Evolutionary conservation across 2,329 filamentous ascomycete species (phyloP).

Genomic region (Talaromyces albobiverticillius): DNA sequence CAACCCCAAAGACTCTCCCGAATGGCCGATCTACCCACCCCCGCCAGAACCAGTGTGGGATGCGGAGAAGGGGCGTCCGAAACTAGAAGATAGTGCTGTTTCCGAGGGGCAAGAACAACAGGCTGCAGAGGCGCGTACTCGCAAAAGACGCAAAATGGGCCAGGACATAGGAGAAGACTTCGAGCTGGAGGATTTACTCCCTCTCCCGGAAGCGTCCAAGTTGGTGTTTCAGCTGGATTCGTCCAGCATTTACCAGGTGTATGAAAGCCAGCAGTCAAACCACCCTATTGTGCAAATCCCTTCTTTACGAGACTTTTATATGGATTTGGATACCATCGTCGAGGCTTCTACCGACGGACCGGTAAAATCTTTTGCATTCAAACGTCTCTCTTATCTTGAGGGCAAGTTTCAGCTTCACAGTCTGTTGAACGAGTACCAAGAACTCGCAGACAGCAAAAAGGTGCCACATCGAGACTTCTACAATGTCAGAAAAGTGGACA

Average conservation of each 20-base stretch:
- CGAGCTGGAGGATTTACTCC: conserved; percentile 71
- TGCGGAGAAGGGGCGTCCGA: conserved; percentile 37
- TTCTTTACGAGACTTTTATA: conserved; percentile 90
- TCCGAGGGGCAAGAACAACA: conserved; percentile 19
- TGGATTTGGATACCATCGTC: conserved; percentile 84
- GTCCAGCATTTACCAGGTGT: conserved; percentile 89
- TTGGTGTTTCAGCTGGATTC: conserved; percentile 77
- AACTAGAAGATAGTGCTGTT: not conserved
- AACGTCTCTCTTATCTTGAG: conserved; percentile 90
- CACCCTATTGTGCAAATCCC: conserved; percentile 79
- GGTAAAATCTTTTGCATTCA: conserved; percentile 94
- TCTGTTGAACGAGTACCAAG: conserved; percentile 93
- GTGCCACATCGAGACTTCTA: conserved; percentile 98
- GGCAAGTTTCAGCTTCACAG: conserved; percentile 95
- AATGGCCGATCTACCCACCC: conserved; percentile 86
- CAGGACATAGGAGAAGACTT: conserved; percentile 93
- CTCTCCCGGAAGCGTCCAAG: conserved; percentile 67
- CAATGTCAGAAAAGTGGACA: conserved; percentile 97
- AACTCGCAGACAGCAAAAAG: conserved; percentile 95
- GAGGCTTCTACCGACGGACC: conserved; percentile 92
- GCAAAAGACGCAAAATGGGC: conserved; percentile 75
- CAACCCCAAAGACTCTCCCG: conserved; percentile 80
- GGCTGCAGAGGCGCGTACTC: conserved; percentile 42
- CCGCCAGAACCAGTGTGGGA: conserved; percentile 91
- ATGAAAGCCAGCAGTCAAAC: conserved; percentile 60